Conservation (phyloP, 306 rosid genomes). For the Corylus avellana region DNA sequence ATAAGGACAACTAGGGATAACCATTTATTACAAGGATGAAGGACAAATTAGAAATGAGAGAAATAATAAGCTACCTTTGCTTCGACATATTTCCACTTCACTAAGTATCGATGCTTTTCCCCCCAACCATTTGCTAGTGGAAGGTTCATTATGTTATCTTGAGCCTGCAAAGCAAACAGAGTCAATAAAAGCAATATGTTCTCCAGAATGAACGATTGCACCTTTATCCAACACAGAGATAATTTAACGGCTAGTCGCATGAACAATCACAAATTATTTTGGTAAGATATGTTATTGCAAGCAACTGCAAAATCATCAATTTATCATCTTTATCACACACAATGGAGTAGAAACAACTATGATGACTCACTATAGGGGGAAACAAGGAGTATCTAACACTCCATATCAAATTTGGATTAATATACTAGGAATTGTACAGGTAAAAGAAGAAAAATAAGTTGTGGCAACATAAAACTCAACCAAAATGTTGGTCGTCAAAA, state of each 20-base stretch:
- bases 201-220: neutral
- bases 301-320: neutral
- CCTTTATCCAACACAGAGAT: neutral
- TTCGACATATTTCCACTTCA: constrained; percentile 90
- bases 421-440: neutral
- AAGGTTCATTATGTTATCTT: constrained; percentile 95
- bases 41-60: neutral
- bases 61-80: constrained; percentile 63
- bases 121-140: constrained; percentile 95
- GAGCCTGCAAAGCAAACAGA: constrained; percentile 64
- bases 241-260: neutral
- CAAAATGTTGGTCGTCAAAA: neutral
- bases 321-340: neutral
- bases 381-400: neutral
- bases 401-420: neutral
- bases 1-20: neutral
- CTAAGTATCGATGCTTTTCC: constrained; percentile 77
- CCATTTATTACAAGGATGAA: constrained; percentile 2
- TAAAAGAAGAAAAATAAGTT: neutral
- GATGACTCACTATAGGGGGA: neutral
- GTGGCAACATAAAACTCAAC: neutral
- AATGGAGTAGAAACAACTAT: neutral
- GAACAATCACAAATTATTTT: neutral
- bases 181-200: constrained; percentile 18
- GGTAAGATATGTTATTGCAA: neutral